Evolutionary conservation across 2,329 filamentous ascomycete genomes (phyloP).

Genomic region (Capronia coronata): DNA sequence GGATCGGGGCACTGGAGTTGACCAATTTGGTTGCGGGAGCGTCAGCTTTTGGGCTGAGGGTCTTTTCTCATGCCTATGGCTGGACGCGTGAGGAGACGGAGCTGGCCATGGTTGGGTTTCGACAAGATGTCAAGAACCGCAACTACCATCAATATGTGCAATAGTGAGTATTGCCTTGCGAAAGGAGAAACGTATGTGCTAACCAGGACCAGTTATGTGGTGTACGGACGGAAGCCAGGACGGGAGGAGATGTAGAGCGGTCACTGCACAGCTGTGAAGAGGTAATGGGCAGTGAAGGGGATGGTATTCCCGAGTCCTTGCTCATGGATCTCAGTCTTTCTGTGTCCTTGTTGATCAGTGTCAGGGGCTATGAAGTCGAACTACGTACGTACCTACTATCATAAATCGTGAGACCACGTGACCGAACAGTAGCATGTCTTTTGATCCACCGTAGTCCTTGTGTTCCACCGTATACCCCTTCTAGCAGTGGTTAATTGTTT

Average conservation of each 20-base stretch:
- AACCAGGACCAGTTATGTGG: conserved; percentile 11
- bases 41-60: conserved; percentile 13
- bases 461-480: neutral
- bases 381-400: too few relatives aligned
- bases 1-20: conserved; percentile 20
- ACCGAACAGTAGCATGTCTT: too few relatives aligned
- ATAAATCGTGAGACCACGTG: too few relatives aligned
- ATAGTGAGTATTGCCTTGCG: conserved; percentile 6
- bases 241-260: neutral
- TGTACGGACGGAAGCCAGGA: conserved; percentile 13
- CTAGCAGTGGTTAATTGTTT: too few relatives aligned
- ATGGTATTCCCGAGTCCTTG: too few relatives aligned
- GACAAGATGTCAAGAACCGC: conserved; percentile 15
- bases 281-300: too few relatives aligned
- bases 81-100: conserved; percentile 17
- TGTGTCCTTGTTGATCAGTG: too few relatives aligned
- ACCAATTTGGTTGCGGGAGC: conserved; percentile 13
- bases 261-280: too few relatives aligned
- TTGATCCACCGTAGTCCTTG: neutral
- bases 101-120: conserved; percentile 10
- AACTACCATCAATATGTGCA: conserved; percentile 15
- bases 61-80: conserved; percentile 12
- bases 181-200: neutral
- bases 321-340: too few relatives aligned
- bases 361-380: too few relatives aligned